Evolutionary conservation across 2,329 filamentous ascomycete genomes (phyloP).

Genomic region (Fusarium avenaceum): DNA sequence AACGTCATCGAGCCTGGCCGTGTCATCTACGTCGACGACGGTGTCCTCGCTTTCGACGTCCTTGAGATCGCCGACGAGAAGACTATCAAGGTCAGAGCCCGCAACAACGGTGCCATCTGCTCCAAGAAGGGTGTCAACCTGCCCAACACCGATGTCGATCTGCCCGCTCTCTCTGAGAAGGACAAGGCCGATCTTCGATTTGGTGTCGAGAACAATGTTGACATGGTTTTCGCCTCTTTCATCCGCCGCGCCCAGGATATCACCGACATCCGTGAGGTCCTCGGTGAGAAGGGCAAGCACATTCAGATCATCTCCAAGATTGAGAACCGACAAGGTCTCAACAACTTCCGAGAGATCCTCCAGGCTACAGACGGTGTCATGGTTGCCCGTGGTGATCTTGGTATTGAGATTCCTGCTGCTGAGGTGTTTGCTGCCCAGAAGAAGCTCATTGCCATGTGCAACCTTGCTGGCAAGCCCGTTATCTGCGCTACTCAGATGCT

Average conservation of each 20-base stretch:
- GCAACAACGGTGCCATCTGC: slow-evolving; percentile 99
- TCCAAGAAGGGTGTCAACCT: slow-evolving; percentile 99
- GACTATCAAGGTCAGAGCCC: slow-evolving; percentile 86
- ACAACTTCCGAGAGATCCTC: slow-evolving; percentile 99
- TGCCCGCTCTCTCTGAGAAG: slow-evolving; percentile 97
- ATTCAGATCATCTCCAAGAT: slow-evolving; percentile 99
- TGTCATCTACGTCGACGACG: slow-evolving; percentile 98
- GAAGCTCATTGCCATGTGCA: slow-evolving; percentile 99
- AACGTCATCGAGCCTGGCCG: slow-evolving; percentile 94
- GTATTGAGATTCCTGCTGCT: slow-evolving; percentile 98
- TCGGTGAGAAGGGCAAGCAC: slow-evolving; percentile 91
- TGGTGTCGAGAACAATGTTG: slow-evolving; percentile 97
- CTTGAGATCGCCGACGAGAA: slow-evolving; percentile 87
- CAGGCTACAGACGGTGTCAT: slow-evolving; percentile 98
- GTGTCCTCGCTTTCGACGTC: slow-evolving; percentile 96
- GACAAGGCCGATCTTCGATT: slow-evolving; percentile 95
- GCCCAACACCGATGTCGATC: slow-evolving; percentile 97
- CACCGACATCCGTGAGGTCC: slow-evolving; percentile 88
- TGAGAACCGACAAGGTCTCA: slow-evolving; percentile 99
- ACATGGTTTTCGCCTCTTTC: slow-evolving; percentile 99
- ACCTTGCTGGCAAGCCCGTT: slow-evolving; percentile 97
- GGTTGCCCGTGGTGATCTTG: slow-evolving; percentile 95
- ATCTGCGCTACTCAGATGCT: slow-evolving; percentile 99
- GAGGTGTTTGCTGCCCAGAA: slow-evolving; percentile 99
- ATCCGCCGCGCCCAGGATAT: slow-evolving; percentile 97